Percentiles rank a stretch among this genome's conserved stretches.
These are phyloP conservation scores for Rhododendron vialii DNA, from an alignment of 148 eudicot species.

Conservation along the genomic window DNA sequence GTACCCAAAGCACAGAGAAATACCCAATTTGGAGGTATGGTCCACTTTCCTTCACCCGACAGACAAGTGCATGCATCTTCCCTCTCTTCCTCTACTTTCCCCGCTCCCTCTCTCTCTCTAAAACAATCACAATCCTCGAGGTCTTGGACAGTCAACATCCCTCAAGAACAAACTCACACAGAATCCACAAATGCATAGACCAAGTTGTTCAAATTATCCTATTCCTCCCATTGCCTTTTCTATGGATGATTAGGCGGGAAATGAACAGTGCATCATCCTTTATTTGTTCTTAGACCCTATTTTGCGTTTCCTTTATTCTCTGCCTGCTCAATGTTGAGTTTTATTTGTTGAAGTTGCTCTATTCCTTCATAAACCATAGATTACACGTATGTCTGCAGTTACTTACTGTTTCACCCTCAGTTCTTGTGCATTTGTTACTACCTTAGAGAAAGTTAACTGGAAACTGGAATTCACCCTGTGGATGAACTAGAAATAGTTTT, in stretches of 20 bases:
- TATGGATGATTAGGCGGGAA: too few relatives aligned
- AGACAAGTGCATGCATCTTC: conserved; percentile 1
- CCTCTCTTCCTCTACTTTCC: not conserved
- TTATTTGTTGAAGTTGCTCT: not conserved
- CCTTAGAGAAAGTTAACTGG: conserved; percentile 4
- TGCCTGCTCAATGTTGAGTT: not conserved
- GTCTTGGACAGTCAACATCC: not conserved
- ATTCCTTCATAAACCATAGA: not conserved
- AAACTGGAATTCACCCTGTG: not conserved
- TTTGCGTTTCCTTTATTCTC: not conserved
- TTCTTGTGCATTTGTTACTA: not conserved
- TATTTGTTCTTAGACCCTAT: not conserved
- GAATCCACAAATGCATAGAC: not conserved
- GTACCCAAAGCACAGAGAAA: not conserved
- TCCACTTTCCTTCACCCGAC: not conserved
- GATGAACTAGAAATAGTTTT: not conserved
- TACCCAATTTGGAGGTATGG: not conserved
- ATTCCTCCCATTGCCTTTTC: not conserved
- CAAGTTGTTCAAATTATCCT: not conserved
- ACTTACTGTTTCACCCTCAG: not conserved
- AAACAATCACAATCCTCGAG: not conserved
- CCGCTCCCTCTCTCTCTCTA: not conserved
- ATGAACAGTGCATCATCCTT: not conserved
- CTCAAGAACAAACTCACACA: not conserved
- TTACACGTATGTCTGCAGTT: not conserved